phyloP scores from a whole-genome alignment of 176 grass and related monocot species.

The Triticum urartu region DNA sequence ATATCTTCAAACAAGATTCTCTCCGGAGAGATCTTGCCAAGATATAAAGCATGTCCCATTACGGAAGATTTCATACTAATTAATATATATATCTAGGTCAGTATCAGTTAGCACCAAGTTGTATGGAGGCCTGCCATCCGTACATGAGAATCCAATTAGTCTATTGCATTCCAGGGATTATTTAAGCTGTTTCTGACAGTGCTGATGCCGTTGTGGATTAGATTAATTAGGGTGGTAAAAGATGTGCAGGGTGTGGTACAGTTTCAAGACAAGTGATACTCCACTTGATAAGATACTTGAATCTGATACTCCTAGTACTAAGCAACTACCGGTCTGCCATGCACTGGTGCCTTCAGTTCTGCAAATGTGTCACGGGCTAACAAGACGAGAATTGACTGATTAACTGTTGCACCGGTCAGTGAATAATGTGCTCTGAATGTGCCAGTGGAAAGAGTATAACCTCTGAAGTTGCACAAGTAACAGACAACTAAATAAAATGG shows the following conservation, averaged over 20 bases:
- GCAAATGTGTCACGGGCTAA: background rate
- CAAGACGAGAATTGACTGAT: background rate
- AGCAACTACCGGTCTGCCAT: conserved; percentile 2
- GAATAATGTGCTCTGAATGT: background rate
- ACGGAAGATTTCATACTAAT: background rate
- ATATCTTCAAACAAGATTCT: conserved; percentile 29
- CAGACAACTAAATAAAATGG: background rate
- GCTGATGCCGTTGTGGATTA: background rate
- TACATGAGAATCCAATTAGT: background rate
- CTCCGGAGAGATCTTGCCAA: conserved; percentile 19
- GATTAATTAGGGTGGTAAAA: background rate
- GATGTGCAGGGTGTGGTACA: background rate
- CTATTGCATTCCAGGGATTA: background rate
- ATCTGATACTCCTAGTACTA: background rate
- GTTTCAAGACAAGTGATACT: background rate
- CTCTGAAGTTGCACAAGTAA: background rate
- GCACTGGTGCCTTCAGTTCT: background rate
- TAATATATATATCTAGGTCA: background rate
- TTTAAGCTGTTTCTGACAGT: background rate
- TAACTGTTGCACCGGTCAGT: background rate
- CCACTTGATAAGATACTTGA: background rate
- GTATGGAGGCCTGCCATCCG: background rate
- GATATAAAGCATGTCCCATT: background rate
- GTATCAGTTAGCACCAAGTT: background rate
- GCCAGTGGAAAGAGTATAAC: background rate